Evolutionary conservation across 108 stramenopile genomes (phyloP), one percentile per base, ranked within the genome.

Genomic region (Stephanodiscus triporus): DNA sequence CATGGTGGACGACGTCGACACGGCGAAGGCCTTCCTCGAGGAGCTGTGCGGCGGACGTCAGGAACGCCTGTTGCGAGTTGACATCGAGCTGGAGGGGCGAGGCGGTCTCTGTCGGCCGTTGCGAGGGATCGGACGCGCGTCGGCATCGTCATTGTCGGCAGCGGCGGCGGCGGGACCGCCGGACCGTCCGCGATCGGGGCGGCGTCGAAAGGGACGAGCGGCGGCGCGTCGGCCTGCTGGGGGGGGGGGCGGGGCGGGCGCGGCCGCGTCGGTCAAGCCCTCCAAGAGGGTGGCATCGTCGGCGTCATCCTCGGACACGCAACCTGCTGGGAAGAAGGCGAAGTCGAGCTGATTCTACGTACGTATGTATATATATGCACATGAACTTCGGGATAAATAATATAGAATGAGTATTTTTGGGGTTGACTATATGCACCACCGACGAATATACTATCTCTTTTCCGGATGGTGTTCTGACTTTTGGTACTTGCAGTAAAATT

Each of bases 1-100:
- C n/a, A n/a, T n/a, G n/a, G n/a, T n/a, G n/a, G n/a, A n/a, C n/a
- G n/a, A n/a, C n/a, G n/a, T n/a, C n/a, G n/a, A n/a, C 14, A 86
- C 68, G 23, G 91, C 91, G 11, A 79, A n/a, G 64, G 73, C 84
- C 49, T 90, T 92, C 74, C 59, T 95, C 10, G 55, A 90, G n/a
- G n/a, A n/a, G 62, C 70, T 95, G 40, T 32, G 50, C 27, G n/a
- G n/a, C n/a, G n/a, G 58, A 67, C 17, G 88, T 87, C 43, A 90
- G 61, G 75, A 91, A 77, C 85, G 89, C n/a, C 69, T 92, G 29
- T 19, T 80, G 30, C 65, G 58, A 38, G 82, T 71, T 8, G 80
- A 86, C 67, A 59, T 62, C 7, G 87, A 89, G 32, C 63, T 88
- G 76, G 80, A 78, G 30, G 76, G 79, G n/a, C n/a, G 32, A 73